Evolutionary conservation across 495 filamentous ascomycete genomes (phyloP).

Genomic region (Xylaria telfairii): DNA sequence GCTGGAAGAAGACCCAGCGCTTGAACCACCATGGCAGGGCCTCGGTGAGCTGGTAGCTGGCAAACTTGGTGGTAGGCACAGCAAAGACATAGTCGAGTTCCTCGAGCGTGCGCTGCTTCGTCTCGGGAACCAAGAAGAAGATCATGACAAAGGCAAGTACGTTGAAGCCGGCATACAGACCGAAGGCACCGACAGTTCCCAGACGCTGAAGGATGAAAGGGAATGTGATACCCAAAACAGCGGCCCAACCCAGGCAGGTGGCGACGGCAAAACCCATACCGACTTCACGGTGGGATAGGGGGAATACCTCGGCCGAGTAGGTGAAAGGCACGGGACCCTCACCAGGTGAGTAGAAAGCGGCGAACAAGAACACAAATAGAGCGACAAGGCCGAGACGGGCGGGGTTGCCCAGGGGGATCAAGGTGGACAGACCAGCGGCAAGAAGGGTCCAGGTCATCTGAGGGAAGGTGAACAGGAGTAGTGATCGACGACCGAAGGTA

Average conservation of each 20-base stretch:
- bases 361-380: slow-evolving; percentile 74
- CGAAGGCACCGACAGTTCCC: slow-evolving; percentile 61
- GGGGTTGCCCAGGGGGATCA: slow-evolving; percentile 61
- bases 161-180: slow-evolving; percentile 68
- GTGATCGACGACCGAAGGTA: slow-evolving; percentile 76
- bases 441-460: slow-evolving; percentile 83
- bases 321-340: slow-evolving; percentile 86
- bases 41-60: slow-evolving; percentile 66
- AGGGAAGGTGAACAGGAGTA: slow-evolving; percentile 85
- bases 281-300: slow-evolving; percentile 73
- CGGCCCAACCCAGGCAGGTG: slow-evolving; percentile 70
- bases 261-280: slow-evolving; percentile 79
- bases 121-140: slow-evolving; percentile 71
- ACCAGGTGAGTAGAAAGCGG: slow-evolving; percentile 76
- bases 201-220: slow-evolving; percentile 65
- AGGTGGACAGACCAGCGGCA: slow-evolving; percentile 72
- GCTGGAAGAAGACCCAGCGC: slow-evolving; percentile 66
- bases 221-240: slow-evolving; percentile 69
- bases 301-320: slow-evolving; percentile 81
- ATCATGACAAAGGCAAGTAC: slow-evolving; percentile 68
- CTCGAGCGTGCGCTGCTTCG: slow-evolving; percentile 72
- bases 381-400: slow-evolving; percentile 59
- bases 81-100: slow-evolving; percentile 87
- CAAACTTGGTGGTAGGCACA: slow-evolving; percentile 68
- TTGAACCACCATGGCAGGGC: slow-evolving; percentile 73